These are phyloP conservation scores for Pyricularia sp. DNA, from an alignment of 2,329 filamentous ascomycete species.

Conservation along the genomic window DNA sequence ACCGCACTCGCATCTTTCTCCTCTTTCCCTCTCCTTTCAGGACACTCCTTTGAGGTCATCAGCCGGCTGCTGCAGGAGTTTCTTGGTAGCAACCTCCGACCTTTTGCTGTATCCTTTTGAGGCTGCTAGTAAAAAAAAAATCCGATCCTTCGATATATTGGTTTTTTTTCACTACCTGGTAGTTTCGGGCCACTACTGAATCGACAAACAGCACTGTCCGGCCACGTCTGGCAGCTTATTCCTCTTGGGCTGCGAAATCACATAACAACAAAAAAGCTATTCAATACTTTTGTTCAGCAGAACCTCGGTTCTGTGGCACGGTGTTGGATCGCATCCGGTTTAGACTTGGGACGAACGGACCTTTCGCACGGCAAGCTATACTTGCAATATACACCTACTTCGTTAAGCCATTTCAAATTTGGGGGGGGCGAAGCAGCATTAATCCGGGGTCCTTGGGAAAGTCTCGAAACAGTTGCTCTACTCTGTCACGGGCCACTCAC, in stretches of 20 bases:
- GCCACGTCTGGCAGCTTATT: not conserved
- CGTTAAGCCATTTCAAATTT: not conserved
- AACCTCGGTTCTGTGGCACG: not conserved
- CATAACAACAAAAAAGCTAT: too few relatives aligned
- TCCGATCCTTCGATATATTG: not conserved
- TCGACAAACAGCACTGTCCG: not conserved
- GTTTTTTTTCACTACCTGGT: not conserved
- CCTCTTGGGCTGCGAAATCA: not conserved
- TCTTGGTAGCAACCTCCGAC: slow-evolving; percentile 8
- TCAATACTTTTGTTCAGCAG: not conserved
- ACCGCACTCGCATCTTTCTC: slow-evolving; percentile 1
- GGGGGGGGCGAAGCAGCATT: slow-evolving; percentile 12
- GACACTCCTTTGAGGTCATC: slow-evolving; percentile 70
- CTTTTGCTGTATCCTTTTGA: slow-evolving; percentile 25
- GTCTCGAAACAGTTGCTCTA: slow-evolving; percentile 24
- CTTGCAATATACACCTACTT: not conserved
- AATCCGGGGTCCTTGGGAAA: slow-evolving; percentile 18
- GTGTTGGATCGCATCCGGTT: not conserved
- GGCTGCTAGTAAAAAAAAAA: slow-evolving; percentile 9
- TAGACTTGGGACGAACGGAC: not conserved
- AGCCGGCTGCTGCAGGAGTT: slow-evolving; percentile 70
- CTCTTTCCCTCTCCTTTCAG: slow-evolving; percentile 1
- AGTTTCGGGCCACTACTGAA: not conserved
- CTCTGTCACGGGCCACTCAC: slow-evolving; percentile 22
- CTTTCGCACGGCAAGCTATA: not conserved